phyloP scores from a whole-genome alignment of 306 rosid species.

The Cucurbita pepo region DNA sequence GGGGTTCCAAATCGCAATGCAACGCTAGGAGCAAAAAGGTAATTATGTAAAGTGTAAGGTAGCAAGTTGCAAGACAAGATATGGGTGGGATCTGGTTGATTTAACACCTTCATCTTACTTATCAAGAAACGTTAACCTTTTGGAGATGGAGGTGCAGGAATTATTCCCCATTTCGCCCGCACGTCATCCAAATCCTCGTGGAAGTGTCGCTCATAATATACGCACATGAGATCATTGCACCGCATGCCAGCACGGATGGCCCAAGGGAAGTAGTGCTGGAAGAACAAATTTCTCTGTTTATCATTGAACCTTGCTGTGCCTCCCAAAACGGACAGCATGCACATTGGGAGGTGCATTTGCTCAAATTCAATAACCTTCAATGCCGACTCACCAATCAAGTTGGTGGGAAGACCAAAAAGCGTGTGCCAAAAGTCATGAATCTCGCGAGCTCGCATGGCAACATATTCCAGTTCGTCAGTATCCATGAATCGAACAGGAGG shows the following conservation, averaged over 20 bases:
- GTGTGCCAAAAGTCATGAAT: conserved; percentile 96
- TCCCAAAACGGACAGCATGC: conserved; percentile 53
- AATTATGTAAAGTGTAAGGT: not conserved
- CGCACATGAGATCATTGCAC: conserved; percentile 73
- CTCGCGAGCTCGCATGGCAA: conserved; percentile 82
- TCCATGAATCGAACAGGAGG: conserved; percentile 92
- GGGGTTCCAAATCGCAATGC: not conserved
- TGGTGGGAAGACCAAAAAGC: conserved; percentile 72
- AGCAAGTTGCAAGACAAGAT: not conserved
- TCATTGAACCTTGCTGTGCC: conserved; percentile 61
- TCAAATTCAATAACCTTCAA: conserved; percentile 76
- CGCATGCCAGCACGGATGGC: conserved; percentile 65
- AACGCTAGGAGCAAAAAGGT: not conserved
- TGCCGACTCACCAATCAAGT: conserved; percentile 83
- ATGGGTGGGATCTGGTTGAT: not conserved
- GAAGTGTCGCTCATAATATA: conserved; percentile 74
- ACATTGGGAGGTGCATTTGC: conserved; percentile 87
- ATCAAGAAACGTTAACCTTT: conserved; percentile 10
- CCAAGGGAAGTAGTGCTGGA: conserved; percentile 82
- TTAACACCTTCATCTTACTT: not conserved
- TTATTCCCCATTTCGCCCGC: conserved; percentile 57
- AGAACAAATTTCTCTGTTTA: conserved; percentile 65
- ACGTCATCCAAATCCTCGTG: conserved; percentile 69
- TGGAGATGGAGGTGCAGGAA: conserved; percentile 46
- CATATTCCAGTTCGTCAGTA: conserved; percentile 65